Percentiles rank a stretch among this genome's conserved stretches.
Evolutionary conservation across 2,329 filamentous ascomycete genomes (phyloP).

Genomic region (Emergomyces orientalis): DNA sequence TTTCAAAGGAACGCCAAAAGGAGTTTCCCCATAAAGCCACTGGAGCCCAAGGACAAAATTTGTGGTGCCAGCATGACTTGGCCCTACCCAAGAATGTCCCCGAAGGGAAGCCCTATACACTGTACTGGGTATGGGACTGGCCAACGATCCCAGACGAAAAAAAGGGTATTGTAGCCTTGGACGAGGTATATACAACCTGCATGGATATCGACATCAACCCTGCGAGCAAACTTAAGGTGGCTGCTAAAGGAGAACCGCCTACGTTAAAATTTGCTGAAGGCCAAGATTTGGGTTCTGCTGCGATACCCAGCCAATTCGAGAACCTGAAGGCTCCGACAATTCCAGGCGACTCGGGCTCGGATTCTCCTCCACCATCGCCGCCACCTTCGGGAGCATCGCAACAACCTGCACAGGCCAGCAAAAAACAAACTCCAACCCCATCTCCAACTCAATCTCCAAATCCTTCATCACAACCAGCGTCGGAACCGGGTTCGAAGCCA

Average conservation of each 20-base stretch:
- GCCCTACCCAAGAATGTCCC: conserved; percentile 58
- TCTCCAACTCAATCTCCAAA: neutral
- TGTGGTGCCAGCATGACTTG: conserved; percentile 75
- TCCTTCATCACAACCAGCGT: neutral
- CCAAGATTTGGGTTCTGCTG: conserved; percentile 32
- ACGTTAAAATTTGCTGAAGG: conserved; percentile 14
- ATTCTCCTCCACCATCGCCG: neutral
- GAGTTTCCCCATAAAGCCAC: conserved; percentile 46
- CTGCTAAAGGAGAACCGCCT: neutral
- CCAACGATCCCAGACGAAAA: conserved; percentile 44
- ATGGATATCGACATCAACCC: conserved; percentile 36
- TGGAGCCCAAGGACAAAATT: conserved; percentile 46
- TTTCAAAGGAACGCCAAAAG: conserved; percentile 51
- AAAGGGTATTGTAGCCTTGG: conserved; percentile 27
- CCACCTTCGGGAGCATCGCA: neutral
- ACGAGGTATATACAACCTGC: conserved; percentile 42
- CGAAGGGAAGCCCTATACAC: conserved; percentile 59
- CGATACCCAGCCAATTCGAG: conserved; percentile 32
- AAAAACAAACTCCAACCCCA: neutral
- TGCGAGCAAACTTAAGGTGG: neutral
- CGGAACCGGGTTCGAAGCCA: neutral
- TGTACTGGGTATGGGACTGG: conserved; percentile 99
- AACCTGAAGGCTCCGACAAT: conserved; percentile 20
- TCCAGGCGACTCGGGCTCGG: conserved; percentile 2
- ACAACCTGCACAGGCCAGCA: neutral